phyloP scores from a whole-genome alignment of 371 early-diverging fungal species.

The Mucor plumbeus region DNA sequence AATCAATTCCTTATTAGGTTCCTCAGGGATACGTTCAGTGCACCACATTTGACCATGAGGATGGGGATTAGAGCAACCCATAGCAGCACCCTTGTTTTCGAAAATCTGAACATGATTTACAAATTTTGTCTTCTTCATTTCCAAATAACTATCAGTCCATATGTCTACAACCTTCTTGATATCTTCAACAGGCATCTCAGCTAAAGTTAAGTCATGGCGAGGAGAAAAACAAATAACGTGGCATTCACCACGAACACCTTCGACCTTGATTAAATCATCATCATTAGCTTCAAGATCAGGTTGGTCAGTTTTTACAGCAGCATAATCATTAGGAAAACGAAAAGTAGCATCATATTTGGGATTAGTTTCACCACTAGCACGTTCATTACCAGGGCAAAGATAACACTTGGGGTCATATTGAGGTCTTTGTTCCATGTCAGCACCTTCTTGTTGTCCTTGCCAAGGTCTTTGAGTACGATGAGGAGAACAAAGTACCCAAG shows the following conservation, averaged over 20 bases:
- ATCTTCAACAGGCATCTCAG: conserved; percentile 75
- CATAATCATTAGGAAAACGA: conserved; percentile 90
- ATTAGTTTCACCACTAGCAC: conserved; percentile 78
- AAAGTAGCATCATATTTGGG: conserved; percentile 77
- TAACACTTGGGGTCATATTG: conserved; percentile 83
- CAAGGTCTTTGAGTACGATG: conserved; percentile 95
- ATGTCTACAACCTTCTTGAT: conserved; percentile 72
- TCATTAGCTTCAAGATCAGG: conserved; percentile 44
- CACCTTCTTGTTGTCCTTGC: conserved; percentile 79
- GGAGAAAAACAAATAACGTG: conserved; percentile 92
- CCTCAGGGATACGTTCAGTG: conserved; percentile 80
- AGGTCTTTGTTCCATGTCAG: conserved; percentile 53
- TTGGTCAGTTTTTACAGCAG: conserved; percentile 79
- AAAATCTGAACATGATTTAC: conserved; percentile 90
- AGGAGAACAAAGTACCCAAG: conserved; percentile 94
- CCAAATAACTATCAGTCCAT: conserved; percentile 72
- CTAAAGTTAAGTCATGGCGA: conserved; percentile 86
- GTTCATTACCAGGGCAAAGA: conserved; percentile 85
- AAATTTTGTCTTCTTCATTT: conserved; percentile 45
- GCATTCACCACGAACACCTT: conserved; percentile 82
- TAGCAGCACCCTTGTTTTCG: conserved; percentile 95
- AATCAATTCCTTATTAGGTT: conserved; percentile 72
- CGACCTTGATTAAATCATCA: conserved; percentile 62
- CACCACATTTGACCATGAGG: conserved; percentile 95
- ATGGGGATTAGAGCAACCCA: conserved; percentile 97